phyloP scores from a whole-genome alignment of 139 green algal genomes.

The Helicosporidium sp. region DNA sequence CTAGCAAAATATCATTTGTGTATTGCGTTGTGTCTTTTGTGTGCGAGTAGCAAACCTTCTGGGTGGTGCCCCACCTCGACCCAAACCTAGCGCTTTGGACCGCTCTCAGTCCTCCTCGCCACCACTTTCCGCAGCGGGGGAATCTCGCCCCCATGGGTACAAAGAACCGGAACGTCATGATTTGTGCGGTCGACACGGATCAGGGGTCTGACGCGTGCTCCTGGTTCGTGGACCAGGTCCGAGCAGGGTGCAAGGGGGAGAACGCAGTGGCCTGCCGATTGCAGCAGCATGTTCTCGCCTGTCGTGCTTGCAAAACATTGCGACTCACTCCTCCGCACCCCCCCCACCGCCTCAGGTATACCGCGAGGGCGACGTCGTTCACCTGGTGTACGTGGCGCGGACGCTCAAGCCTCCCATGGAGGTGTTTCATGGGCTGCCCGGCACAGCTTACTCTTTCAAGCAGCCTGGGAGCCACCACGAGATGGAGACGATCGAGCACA shows the following conservation, averaged over 20 bases:
- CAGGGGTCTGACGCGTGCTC: not conserved
- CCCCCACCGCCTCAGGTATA: constrained; percentile 2
- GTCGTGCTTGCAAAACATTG: not conserved
- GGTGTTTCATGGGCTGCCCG: constrained; percentile 12
- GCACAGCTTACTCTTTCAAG: constrained; percentile 5
- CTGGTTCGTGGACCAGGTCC: constrained; percentile 1
- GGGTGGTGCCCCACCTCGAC: too few relatives aligned
- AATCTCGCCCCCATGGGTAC: too few relatives aligned
- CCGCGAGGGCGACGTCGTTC: constrained; percentile 11
- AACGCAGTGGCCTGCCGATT: not conserved
- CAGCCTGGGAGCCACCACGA: constrained; percentile 9
- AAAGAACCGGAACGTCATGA: not conserved
- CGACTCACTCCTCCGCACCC: not conserved
- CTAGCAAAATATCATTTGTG: too few relatives aligned
- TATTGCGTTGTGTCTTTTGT: too few relatives aligned
- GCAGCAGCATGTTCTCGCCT: not conserved
- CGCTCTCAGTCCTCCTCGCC: too few relatives aligned
- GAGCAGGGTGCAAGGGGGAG: too few relatives aligned
- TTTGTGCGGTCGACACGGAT: constrained; percentile 3
- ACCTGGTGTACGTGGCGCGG: constrained; percentile 14
- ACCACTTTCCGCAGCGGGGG: too few relatives aligned
- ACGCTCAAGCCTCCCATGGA: constrained; percentile 9
- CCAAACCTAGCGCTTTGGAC: too few relatives aligned
- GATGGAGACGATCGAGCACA: constrained; percentile 2
- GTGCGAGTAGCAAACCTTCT: too few relatives aligned